Conservation (phyloP, 768 basidiomycete genomes). For the Obba rivulosa region DNA sequence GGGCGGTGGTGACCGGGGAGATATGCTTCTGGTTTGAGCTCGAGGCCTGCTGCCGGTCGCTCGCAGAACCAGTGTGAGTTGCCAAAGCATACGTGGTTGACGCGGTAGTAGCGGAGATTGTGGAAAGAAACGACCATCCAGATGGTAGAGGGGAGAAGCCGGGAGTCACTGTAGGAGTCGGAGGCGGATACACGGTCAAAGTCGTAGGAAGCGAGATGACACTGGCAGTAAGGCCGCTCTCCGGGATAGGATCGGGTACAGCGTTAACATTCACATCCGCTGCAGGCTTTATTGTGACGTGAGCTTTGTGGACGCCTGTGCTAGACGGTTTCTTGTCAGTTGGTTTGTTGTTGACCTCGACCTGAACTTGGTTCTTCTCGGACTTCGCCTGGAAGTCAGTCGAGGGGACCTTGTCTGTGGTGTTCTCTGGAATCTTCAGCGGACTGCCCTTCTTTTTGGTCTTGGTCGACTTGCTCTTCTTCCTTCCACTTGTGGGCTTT, state of each 20-base stretch:
- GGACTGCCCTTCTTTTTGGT: no score
- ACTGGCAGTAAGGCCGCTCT: conserved; percentile 27
- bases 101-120: conserved; percentile 8
- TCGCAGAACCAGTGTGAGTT: neutral
- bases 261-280: conserved; percentile 25
- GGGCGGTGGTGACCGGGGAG: conserved; percentile 43
- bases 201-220: conserved; percentile 17
- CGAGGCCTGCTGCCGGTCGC: conserved; percentile 4
- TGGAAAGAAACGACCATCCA: neutral
- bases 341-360: no score
- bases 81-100: neutral
- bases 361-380: no score
- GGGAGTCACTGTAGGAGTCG: conserved; percentile 6
- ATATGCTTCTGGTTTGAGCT: conserved; percentile 28
- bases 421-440: no score
- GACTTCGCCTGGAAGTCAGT: no score
- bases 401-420: no score
- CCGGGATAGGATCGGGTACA: conserved; percentile 47
- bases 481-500: neutral
- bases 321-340: no score
- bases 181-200: conserved; percentile 13
- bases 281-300: conserved; percentile 2
- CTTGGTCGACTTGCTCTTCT: neutral
- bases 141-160: conserved; percentile 17
- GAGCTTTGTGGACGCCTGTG: neutral